Conservation (phyloP, 2,329 filamentous ascomycete genomes). For the Claviceps sp. region DNA sequence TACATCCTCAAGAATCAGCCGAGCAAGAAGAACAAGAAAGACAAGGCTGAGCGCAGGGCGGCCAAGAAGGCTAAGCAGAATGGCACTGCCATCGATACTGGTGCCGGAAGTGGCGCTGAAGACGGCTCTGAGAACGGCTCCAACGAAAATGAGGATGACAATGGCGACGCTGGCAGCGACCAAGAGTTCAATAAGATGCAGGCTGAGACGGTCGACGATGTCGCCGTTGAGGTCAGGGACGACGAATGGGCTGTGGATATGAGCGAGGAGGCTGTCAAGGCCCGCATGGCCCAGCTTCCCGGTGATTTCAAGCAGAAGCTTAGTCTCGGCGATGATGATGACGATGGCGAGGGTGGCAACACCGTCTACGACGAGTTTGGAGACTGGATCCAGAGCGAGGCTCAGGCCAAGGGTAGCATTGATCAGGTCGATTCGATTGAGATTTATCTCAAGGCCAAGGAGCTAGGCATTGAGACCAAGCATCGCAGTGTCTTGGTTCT, state of each 20-base stretch:
- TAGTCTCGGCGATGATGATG: conserved; percentile 69
- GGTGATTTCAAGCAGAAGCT: conserved; percentile 88
- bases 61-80: conserved; percentile 79
- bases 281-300: conserved; percentile 85
- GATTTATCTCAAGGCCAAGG: conserved; percentile 93
- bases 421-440: conserved; percentile 75
- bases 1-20: conserved; percentile 96
- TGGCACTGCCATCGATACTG: conserved; percentile 43
- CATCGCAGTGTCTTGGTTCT: conserved; percentile 87
- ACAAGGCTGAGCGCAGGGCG: conserved; percentile 87
- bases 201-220: conserved; percentile 34
- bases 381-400: conserved; percentile 74
- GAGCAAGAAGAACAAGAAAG: conserved; percentile 80
- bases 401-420: conserved; percentile 58
- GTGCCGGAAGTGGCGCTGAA: conserved; percentile 46
- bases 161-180: conserved; percentile 64
- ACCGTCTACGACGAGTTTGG: conserved; percentile 82
- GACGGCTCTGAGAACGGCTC: conserved; percentile 36
- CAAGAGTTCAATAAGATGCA: conserved; percentile 84
- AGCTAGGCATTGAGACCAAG: conserved; percentile 87
- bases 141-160: conserved; percentile 32
- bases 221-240: conserved; percentile 56
- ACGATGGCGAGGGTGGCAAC: conserved; percentile 63
- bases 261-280: conserved; percentile 88
- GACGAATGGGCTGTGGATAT: conserved; percentile 95